Percentiles rank a stretch among this genome's conserved stretches.
Evolutionary conservation across 2,329 filamentous ascomycete genomes (phyloP).

Genomic region (Leptographium galeiforme): DNA sequence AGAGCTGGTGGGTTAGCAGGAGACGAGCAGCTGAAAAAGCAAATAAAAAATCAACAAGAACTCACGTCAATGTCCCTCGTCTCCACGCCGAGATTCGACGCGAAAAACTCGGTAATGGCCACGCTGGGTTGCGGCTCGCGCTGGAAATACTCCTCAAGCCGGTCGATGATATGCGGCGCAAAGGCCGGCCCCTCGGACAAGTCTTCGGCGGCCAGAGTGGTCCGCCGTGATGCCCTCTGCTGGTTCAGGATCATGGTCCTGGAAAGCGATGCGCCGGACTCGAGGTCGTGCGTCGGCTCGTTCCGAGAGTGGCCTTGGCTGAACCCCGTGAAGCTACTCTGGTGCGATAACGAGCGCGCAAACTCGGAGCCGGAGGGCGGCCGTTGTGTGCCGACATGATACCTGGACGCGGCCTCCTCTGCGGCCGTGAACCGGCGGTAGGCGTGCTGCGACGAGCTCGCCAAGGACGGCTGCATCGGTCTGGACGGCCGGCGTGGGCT

Average conservation of each 20-base stretch:
- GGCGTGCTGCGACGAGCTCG: background rate
- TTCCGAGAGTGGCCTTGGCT: background rate
- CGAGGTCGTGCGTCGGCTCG: background rate
- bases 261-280: background rate
- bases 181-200: conserved; percentile 31
- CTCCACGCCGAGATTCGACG: conserved; percentile 40
- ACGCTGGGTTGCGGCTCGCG: conserved; percentile 33
- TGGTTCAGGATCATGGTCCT: conserved; percentile 32
- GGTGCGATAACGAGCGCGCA: background rate
- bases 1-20: conserved; percentile 15
- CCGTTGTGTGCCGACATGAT: background rate
- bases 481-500: background rate
- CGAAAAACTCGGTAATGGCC: conserved; percentile 37
- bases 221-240: conserved; percentile 26
- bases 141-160: conserved; percentile 40
- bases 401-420: background rate
- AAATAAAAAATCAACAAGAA: background rate
- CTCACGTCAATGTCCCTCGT: conserved; percentile 30
- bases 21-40: too few relatives aligned
- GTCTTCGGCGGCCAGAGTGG: conserved; percentile 22
- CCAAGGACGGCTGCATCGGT: background rate
- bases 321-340: conserved; percentile 13
- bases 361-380: background rate
- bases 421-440: background rate
- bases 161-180: conserved; percentile 32